Evolutionary conservation across 2,329 filamentous ascomycete genomes (phyloP).

Genomic region (Epicoccum nigrum): DNA sequence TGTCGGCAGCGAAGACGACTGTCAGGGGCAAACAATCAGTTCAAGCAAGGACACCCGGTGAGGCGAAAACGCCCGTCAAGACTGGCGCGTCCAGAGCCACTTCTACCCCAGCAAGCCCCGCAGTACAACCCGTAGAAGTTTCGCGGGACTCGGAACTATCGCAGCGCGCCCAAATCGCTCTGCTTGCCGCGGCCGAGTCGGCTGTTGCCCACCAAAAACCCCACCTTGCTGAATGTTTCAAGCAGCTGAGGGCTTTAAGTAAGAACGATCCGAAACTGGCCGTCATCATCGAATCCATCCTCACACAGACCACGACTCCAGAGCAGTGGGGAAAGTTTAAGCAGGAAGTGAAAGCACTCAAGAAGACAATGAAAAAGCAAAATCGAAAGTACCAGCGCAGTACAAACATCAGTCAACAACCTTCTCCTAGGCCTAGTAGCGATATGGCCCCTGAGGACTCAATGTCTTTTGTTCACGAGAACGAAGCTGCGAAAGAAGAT

Average conservation of each 20-base stretch:
- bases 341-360: slow-evolving; percentile 51
- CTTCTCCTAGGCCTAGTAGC: slow-evolving; percentile 34
- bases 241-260: slow-evolving; percentile 52
- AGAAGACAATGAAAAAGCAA: slow-evolving; percentile 47
- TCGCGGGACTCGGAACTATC: slow-evolving; percentile 19
- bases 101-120: slow-evolving; percentile 27
- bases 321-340: slow-evolving; percentile 52
- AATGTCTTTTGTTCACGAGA: slow-evolving; percentile 27
- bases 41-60: slow-evolving; percentile 40
- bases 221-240: slow-evolving; percentile 46
- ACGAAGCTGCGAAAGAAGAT: slow-evolving; percentile 26
- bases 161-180: slow-evolving; percentile 42
- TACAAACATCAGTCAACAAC: slow-evolving; percentile 22
- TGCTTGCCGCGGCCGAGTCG: slow-evolving; percentile 53
- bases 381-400: slow-evolving; percentile 23
- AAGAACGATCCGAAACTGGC: slow-evolving; percentile 45
- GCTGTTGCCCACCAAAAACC: slow-evolving; percentile 44
- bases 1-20: slow-evolving; percentile 37
- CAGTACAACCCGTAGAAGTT: slow-evolving; percentile 18
- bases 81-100: slow-evolving; percentile 29
- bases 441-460: slow-evolving; percentile 35
- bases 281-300: slow-evolving; percentile 51
- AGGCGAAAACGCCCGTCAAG: slow-evolving; percentile 37
- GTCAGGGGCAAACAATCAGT: slow-evolving; percentile 45
- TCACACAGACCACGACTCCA: slow-evolving; percentile 48